A percentile compares a stretch with the other conserved stretches of the same genome.
Conservation (phyloP, 2,329 filamentous ascomycete genomes). For the Macroventuria anomochaeta region DNA sequence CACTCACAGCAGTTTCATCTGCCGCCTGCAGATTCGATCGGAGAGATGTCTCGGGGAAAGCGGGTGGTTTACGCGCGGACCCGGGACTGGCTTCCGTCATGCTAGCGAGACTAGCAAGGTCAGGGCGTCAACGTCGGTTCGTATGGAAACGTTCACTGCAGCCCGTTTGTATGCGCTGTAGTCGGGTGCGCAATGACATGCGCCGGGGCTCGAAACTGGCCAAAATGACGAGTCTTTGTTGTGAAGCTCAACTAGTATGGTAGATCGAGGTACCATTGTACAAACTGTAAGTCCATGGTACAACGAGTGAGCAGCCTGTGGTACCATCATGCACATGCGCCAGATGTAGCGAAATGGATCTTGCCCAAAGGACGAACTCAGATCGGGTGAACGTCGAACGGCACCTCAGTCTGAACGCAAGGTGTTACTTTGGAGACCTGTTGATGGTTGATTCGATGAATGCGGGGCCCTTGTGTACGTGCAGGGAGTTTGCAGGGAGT, state of each 20-base stretch:
- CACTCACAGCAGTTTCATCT: conserved; percentile 1
- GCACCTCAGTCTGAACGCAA: not conserved
- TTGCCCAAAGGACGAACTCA: not conserved
- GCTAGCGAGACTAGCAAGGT: conserved; percentile 12
- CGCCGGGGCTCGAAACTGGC: not conserved
- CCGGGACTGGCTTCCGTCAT: conserved; percentile 4
- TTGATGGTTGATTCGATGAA: not conserved
- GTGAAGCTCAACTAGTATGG: not conserved
- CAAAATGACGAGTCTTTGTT: conserved; percentile 1
- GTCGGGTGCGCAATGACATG: conserved; percentile 1
- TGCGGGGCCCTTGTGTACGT: conserved; percentile 14
- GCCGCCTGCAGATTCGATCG: conserved; percentile 1
- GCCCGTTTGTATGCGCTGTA: not conserved
- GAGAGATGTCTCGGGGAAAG: conserved; percentile 6
- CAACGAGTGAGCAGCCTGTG: not conserved
- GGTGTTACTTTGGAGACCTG: not conserved
- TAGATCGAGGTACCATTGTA: conserved; percentile 2
- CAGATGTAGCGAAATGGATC: not conserved
- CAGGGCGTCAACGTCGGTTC: conserved; percentile 8
- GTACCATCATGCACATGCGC: not conserved
- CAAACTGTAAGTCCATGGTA: not conserved
- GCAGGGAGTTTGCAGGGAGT: conserved; percentile 10
- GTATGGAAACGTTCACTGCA: not conserved
- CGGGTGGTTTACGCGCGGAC: conserved; percentile 12
- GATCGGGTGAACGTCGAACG: not conserved